These are phyloP conservation scores for Calocera cornea DNA, from an alignment of 768 basidiomycete species.

Conservation along the genomic window DNA sequence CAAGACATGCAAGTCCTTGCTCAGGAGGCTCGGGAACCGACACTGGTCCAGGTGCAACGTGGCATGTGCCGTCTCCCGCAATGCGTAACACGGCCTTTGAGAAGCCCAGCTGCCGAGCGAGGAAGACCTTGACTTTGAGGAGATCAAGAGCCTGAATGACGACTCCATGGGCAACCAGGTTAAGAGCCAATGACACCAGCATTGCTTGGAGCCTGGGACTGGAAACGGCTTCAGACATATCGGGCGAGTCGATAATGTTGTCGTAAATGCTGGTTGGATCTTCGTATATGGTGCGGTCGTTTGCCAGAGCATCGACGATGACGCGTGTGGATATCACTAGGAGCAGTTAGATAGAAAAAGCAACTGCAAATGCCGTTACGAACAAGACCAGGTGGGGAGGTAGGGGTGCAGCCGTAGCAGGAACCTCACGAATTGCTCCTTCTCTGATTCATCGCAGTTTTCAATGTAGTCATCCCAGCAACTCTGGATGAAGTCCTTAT, in stretches of 20 bases:
- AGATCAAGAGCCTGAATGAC: constrained; percentile 37
- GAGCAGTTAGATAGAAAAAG: background rate
- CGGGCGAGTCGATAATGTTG: background rate
- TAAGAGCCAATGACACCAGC: constrained; percentile 42
- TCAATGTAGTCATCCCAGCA: constrained; percentile 55
- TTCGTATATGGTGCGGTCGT: constrained; percentile 37
- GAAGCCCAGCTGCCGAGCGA: constrained; percentile 44
- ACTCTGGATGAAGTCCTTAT: constrained; percentile 47
- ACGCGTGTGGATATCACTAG: constrained; percentile 53
- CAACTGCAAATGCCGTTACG: background rate
- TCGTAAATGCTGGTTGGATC: constrained; percentile 12
- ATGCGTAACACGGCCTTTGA: constrained; percentile 35
- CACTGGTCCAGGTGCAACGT: constrained; percentile 39
- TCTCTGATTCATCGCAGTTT: constrained; percentile 43
- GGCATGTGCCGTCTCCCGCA: constrained; percentile 35
- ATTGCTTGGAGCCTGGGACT: constrained; percentile 32
- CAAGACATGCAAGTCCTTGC: constrained; percentile 40
- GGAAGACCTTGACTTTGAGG: constrained; percentile 43
- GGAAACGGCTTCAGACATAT: background rate
- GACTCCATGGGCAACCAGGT: constrained; percentile 55
- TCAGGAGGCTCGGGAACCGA: constrained; percentile 30
- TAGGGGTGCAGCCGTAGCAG: constrained; percentile 53
- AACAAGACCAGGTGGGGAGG: constrained; percentile 56
- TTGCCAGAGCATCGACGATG: constrained; percentile 43
- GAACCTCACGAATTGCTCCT: constrained; percentile 46